Evolutionary conservation across 768 basidiomycete genomes (phyloP).

Genomic region (Leucosporidium scottii): DNA sequence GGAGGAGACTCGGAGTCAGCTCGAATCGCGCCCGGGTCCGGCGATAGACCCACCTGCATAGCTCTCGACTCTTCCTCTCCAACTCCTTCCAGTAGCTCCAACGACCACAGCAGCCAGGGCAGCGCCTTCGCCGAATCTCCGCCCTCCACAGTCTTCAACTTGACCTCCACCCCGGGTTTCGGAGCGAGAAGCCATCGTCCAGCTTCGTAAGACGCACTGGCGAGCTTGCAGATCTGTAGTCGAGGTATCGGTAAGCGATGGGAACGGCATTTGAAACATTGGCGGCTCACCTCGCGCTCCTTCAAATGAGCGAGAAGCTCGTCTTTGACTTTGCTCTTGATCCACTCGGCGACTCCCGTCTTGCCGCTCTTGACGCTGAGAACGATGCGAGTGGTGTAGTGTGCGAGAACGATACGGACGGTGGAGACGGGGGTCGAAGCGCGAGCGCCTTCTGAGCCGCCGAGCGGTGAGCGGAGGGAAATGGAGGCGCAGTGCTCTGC

Average conservation of each 20-base stretch:
- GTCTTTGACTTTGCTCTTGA: neutral
- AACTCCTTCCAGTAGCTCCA: no score
- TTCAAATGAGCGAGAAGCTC: neutral
- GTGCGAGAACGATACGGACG: conserved; percentile 1
- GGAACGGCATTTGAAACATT: neutral
- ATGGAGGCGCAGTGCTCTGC: neutral
- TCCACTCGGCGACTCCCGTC: neutral
- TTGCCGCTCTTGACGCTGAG: neutral
- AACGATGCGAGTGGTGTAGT: conserved; percentile 8
- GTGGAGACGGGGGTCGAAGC: neutral
- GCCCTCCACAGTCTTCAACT: neutral
- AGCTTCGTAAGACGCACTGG: no score
- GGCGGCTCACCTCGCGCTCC: neutral
- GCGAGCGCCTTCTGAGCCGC: neutral
- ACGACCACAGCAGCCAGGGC: no score
- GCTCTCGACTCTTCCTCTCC: no score
- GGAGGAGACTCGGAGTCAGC: no score
- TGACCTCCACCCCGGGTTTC: neutral
- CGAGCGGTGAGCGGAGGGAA: neutral
- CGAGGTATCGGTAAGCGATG: neutral
- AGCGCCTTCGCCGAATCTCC: no score
- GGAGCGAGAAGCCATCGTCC: neutral
- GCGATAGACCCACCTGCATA: no score
- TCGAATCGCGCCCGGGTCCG: no score
- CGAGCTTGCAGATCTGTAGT: neutral